Percentiles rank a stretch among this genome's conserved stretches.
Evolutionary conservation across 805 yeast species (phyloP).

Genomic region (Starmerella vaccinii): DNA sequence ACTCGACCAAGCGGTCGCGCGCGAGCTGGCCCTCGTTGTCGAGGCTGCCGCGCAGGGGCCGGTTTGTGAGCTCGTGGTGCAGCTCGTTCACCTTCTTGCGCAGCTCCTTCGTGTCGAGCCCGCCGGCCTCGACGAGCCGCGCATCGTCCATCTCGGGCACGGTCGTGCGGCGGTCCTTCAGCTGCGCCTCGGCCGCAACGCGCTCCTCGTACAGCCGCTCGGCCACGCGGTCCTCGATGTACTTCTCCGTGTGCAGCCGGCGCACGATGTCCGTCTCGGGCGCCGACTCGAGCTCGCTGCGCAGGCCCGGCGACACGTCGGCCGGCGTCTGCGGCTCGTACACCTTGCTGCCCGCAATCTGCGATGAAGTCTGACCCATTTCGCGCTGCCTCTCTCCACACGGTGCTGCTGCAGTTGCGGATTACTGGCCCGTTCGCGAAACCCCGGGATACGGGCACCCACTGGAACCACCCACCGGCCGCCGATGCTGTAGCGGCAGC

Average conservation of each 20-base stretch:
- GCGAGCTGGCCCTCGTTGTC: conserved; percentile 26
- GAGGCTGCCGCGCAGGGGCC: conserved; percentile 29
- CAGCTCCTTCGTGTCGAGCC: conserved; percentile 21
- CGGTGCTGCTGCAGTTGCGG: background rate
- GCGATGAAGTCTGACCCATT: conserved; percentile 29
- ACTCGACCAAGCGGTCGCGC: conserved; percentile 27
- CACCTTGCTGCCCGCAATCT: conserved; percentile 24
- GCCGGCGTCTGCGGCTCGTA: conserved; percentile 30
- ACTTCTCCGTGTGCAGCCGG: conserved; percentile 27
- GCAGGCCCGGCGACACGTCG: conserved; percentile 25
- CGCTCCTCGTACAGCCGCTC: conserved; percentile 29
- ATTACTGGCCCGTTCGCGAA: background rate
- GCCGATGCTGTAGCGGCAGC: background rate
- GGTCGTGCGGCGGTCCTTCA: conserved; percentile 21
- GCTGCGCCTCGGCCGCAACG: conserved; percentile 26
- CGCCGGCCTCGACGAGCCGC: conserved; percentile 14
- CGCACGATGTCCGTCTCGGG: conserved; percentile 34
- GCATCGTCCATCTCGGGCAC: conserved; percentile 17
- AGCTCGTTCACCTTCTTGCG: conserved; percentile 27
- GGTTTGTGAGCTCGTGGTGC: conserved; percentile 26
- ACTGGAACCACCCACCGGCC: too few relatives aligned
- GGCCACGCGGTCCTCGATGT: conserved; percentile 31
- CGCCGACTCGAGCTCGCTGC: conserved; percentile 28
- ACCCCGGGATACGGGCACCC: background rate
- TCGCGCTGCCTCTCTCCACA: background rate